Evolutionary conservation across 2,329 filamentous ascomycete genomes (phyloP), one percentile per base, ranked within the genome.

Genomic region (Diaporthe amygdali): DNA sequence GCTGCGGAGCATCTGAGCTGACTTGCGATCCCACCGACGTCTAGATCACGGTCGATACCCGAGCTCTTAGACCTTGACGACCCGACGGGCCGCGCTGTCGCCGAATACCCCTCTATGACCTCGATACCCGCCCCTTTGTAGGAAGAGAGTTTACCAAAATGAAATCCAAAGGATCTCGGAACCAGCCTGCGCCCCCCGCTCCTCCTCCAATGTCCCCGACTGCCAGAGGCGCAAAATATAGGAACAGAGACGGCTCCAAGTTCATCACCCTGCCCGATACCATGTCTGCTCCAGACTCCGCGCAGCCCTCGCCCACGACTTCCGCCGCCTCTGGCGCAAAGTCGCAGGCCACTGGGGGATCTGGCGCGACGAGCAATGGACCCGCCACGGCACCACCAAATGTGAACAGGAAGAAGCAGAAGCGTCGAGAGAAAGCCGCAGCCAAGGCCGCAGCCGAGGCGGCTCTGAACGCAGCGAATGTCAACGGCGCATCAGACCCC

Each of bases 351-450:
- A 79, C 71, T 72, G 44, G 37, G 17, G 71, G 72, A 71, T 76
- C 56, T 34, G 69, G 63, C 22, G 63, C 73, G 59, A 70, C 67
- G 39, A 68, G 68, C 51, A 71, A 68, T 52, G 66, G 71, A 72
- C 78, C 82, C 72, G 73, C 72, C 61, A 76, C 81, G 56, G 83
- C 85, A 54, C 85, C 85, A 70, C 49, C 61, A 54, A 78, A 86
- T 10, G 92, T 95, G 66, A 98, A 97, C 83, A 91, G 94, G 79
- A 98, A 98, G 87, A 98, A 98, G 86, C 93, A 96, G 82, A 98
- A 97, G 87, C 91, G 95, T 76, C 90, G 95, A 75, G 92, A 94
- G 79, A 98, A 98, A 82, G 93, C 93, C 41, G 93, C 94, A 39
- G 92, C 92, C 72, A 90, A 92, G 78, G 89, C 89, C 37, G 90